Evolutionary conservation across 2,329 filamentous ascomycete genomes (phyloP).

Genomic region (Fusarium bulbicola): DNA sequence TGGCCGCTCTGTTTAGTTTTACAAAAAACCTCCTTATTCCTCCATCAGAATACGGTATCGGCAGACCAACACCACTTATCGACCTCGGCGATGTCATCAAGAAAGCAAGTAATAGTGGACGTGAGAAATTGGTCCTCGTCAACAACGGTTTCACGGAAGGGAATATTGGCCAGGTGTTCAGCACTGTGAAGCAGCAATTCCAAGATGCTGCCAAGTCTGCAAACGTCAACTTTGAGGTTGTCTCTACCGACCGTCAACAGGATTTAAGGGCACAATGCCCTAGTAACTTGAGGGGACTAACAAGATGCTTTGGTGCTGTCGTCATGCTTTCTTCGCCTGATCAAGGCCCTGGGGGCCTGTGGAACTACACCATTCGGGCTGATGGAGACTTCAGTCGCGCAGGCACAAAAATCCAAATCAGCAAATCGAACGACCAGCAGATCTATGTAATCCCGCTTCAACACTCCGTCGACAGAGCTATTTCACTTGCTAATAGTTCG

Average conservation of each 20-base stretch:
- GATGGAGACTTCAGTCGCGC: slow-evolving; percentile 72
- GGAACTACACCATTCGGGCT: slow-evolving; percentile 87
- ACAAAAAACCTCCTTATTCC: slow-evolving; percentile 86
- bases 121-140: slow-evolving; percentile 79
- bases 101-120: slow-evolving; percentile 61
- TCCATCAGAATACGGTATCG: slow-evolving; percentile 79
- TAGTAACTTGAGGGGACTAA: slow-evolving; percentile 71
- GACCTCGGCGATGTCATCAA: slow-evolving; percentile 71
- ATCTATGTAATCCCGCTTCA: slow-evolving; percentile 84
- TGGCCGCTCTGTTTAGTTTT: slow-evolving; percentile 71
- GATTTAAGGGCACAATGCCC: slow-evolving; percentile 71
- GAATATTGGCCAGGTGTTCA: slow-evolving; percentile 77
- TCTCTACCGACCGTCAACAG: slow-evolving; percentile 62
- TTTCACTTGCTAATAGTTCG: slow-evolving; percentile 63
- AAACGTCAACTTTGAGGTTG: slow-evolving; percentile 62
- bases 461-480: slow-evolving; percentile 78
- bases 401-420: slow-evolving; percentile 69
- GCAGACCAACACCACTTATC: slow-evolving; percentile 66
- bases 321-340: slow-evolving; percentile 79
- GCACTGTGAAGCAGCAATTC: slow-evolving; percentile 67
- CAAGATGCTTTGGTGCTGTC: slow-evolving; percentile 76
- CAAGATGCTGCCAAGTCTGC: slow-evolving; percentile 62
- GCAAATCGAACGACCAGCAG: slow-evolving; percentile 76
- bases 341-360: slow-evolving; percentile 71
- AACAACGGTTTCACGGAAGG: slow-evolving; percentile 77